Evolutionary conservation across 2,329 filamentous ascomycete genomes (phyloP), one percentile per base, ranked within the genome.

Genomic region (Fusarium tricinctum): DNA sequence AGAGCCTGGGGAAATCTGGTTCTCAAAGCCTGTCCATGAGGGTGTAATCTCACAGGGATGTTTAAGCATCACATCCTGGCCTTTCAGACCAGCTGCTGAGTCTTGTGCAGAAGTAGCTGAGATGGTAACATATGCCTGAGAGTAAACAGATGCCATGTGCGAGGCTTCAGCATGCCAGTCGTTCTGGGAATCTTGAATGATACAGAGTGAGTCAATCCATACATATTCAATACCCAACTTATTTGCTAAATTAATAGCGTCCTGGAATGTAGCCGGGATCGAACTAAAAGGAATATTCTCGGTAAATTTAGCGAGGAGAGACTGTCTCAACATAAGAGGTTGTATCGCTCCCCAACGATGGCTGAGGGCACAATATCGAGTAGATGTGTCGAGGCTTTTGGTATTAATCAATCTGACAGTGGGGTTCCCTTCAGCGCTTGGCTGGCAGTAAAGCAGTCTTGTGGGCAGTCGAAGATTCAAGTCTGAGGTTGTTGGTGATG

Each of bases 171-270:
- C 17, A 23, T 68, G 39, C 67, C 67, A 69, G 23, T 69, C 67
- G n/a, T 69, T 44, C 28, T 68, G 59, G 22, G 63, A 70, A 42
- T 69, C 67, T 33, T 69, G 67, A 5, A 68, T 64, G 33, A 69
- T 69, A 6, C 66, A 69, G 17, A 69, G 58, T 4, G 66, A 70
- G 19, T 70, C 67, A 22, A 70, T 70, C 67, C 67, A 70, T 5
- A 70, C 22, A 9, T 70, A 70, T 10, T 60, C 58, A 5, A 70
- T 45, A 5, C 28, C 58, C 8, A 70, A 33, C 2, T 51, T 28
- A 3, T 53, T 60, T 12, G 58, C 20, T 6, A 70, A 20, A 17
- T n/a, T 56, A 15, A 68, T 68, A 8, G 58, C 51, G 20, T 70
- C 63, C 46, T 65, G 67, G 23, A 70, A 70, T 23, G 67, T 70